A percentile compares a stretch with the other conserved stretches of the same genome.
These are phyloP conservation scores for Chaetomium sp. DNA, from an alignment of 2,329 filamentous ascomycete species.

Conservation along the genomic window DNA sequence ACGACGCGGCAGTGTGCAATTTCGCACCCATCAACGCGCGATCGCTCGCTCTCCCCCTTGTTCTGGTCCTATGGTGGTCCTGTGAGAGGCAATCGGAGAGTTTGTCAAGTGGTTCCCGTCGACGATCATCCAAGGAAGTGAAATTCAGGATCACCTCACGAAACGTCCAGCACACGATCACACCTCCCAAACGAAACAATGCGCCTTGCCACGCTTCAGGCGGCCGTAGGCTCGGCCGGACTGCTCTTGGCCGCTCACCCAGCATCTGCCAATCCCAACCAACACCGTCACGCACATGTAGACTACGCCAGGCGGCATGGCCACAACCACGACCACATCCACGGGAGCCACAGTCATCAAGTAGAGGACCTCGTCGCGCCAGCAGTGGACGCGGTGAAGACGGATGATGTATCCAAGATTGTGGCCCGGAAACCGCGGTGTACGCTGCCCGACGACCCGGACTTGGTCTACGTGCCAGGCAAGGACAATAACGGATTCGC, in stretches of 20 bases:
- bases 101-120: neutral
- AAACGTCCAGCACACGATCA: neutral
- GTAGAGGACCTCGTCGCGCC: neutral
- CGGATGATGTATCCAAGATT: conserved; percentile 26
- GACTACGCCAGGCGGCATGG: conserved; percentile 25
- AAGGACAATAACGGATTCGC: conserved; percentile 68
- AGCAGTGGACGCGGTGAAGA: conserved; percentile 1
- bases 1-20: neutral
- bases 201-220: conserved; percentile 46
- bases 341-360: conserved; percentile 18
- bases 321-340: conserved; percentile 17
- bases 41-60: neutral
- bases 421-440: conserved; percentile 54
- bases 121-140: neutral
- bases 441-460: conserved; percentile 58
- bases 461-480: conserved; percentile 63
- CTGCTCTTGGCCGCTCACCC: conserved; percentile 40
- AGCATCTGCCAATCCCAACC: conserved; percentile 31
- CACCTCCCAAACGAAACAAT: conserved; percentile 30
- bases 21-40: neutral
- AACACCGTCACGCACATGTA: conserved; percentile 34
- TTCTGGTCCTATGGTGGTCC: neutral
- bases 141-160: neutral
- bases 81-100: neutral
- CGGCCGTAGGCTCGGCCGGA: conserved; percentile 44